Conservation (phyloP, 2,329 filamentous ascomycete genomes). For the Didymosphaeria variabile region DNA sequence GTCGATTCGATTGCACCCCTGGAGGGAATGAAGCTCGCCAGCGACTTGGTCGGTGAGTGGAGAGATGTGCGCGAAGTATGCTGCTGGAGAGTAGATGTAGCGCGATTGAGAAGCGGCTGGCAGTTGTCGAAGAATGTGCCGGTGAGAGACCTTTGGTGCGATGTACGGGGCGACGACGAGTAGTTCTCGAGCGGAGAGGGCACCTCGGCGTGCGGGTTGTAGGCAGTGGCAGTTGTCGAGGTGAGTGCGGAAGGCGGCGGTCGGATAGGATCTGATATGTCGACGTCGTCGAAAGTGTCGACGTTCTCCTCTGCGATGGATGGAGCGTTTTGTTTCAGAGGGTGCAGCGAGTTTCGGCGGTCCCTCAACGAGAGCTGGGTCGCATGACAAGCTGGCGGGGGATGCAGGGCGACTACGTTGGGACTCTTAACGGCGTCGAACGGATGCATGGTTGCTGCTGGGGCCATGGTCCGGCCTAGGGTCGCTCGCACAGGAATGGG, state of each 20-base stretch:
- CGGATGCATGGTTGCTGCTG: slow-evolving; percentile 23
- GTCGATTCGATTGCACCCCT: slow-evolving; percentile 40
- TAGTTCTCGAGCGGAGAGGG: slow-evolving; percentile 42
- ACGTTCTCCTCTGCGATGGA: slow-evolving; percentile 30
- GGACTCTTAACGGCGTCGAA: slow-evolving; percentile 31
- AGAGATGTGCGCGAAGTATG: slow-evolving; percentile 50
- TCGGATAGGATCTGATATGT: slow-evolving; percentile 40
- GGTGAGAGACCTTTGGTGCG: slow-evolving; percentile 47
- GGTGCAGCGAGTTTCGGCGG: slow-evolving; percentile 27
- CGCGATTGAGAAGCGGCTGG: slow-evolving; percentile 44
- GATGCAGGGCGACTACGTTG: slow-evolving; percentile 32
- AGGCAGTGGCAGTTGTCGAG: slow-evolving; percentile 38
- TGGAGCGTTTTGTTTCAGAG: slow-evolving; percentile 35
- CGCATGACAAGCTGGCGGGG: slow-evolving; percentile 38
- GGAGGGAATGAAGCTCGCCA: slow-evolving; percentile 52
- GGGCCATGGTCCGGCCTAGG: slow-evolving; percentile 26
- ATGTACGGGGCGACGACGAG: slow-evolving; percentile 27
- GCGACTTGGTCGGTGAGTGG: slow-evolving; percentile 49
- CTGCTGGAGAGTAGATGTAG: slow-evolving; percentile 48
- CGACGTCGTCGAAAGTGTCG: slow-evolving; percentile 44
- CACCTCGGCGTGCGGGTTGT: slow-evolving; percentile 41
- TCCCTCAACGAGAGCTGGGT: slow-evolving; percentile 41
- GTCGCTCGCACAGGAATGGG: slow-evolving; percentile 21
- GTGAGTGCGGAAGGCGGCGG: slow-evolving; percentile 48
- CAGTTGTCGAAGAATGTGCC: slow-evolving; percentile 50